phyloP scores from a whole-genome alignment of 306 rosid genomes.

The Fagus sylvatica region DNA sequence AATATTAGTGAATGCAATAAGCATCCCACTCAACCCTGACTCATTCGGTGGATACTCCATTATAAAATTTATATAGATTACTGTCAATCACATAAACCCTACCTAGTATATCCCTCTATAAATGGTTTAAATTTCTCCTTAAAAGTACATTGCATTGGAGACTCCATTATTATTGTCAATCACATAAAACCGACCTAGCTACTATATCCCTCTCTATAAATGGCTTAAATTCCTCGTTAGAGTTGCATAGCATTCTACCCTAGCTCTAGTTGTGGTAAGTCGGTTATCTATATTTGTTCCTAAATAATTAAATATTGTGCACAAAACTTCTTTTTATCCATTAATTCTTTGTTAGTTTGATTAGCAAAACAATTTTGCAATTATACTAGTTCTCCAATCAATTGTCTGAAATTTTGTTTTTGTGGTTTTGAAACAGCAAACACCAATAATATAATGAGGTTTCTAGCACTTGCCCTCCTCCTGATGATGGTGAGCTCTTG shows the following conservation, averaged over 20 bases:
- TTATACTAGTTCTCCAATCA: neutral
- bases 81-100: neutral
- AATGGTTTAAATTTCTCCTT: neutral
- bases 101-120: neutral
- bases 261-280: too few species aligned
- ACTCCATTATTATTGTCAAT: neutral
- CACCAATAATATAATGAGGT: slow-evolving; percentile 12
- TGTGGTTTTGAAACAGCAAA: neutral
- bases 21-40: slow-evolving; percentile 28
- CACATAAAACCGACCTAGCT: too few species aligned
- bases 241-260: too few species aligned
- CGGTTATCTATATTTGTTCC: too few species aligned
- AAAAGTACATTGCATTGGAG: too few species aligned
- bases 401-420: neutral
- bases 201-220: too few species aligned
- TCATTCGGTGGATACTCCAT: slow-evolving; percentile 18
- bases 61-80: slow-evolving; percentile 3
- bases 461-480: neutral
- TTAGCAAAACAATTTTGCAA: neutral
- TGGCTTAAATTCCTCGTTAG: too few species aligned
- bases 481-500: slow-evolving; percentile 23
- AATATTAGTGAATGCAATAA: slow-evolving; percentile 7
- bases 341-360: neutral
- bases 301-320: too few species aligned
- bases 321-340: neutral